These are phyloP conservation scores for Trichoderma simmonsii DNA, from an alignment of 2,329 filamentous ascomycete genomes.

Conservation along the genomic window DNA sequence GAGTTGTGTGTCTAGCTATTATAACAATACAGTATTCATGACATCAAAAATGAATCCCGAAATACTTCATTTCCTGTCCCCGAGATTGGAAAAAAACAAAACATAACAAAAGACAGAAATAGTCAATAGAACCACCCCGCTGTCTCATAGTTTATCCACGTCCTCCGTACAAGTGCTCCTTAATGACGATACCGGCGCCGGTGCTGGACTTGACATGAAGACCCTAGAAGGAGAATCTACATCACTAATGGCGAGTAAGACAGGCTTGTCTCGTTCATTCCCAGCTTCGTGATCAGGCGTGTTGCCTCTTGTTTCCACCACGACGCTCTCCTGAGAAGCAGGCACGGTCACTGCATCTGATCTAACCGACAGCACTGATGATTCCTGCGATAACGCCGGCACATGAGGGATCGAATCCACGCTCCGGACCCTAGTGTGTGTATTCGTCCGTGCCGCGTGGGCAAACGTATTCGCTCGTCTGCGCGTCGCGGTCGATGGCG, in stretches of 20 bases:
- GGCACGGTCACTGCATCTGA: not conserved
- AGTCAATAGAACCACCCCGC: not conserved
- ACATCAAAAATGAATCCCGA: not conserved
- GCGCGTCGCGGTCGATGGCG: constrained; percentile 16
- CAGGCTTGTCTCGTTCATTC: not conserved
- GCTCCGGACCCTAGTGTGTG: not conserved
- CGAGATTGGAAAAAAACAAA: not conserved
- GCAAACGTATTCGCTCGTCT: not conserved
- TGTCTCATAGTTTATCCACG: not conserved
- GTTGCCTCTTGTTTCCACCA: constrained; percentile 10
- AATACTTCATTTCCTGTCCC: not conserved
- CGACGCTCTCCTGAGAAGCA: constrained; percentile 8
- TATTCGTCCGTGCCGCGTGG: not conserved
- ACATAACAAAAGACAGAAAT: not conserved
- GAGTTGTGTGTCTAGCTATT: not conserved
- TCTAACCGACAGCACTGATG: not conserved
- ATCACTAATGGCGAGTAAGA: not conserved
- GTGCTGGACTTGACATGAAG: constrained; percentile 2
- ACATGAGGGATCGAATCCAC: not conserved
- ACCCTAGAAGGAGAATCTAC: not conserved
- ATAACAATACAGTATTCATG: not conserved
- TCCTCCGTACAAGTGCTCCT: constrained; percentile 6
- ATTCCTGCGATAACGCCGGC: not conserved
- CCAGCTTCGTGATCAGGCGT: not conserved
- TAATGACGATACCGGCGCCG: not conserved